Base-by-base conservation (phyloP, 2,329 filamentous ascomycete species). In the Epichloe gansuensis region DNA sequence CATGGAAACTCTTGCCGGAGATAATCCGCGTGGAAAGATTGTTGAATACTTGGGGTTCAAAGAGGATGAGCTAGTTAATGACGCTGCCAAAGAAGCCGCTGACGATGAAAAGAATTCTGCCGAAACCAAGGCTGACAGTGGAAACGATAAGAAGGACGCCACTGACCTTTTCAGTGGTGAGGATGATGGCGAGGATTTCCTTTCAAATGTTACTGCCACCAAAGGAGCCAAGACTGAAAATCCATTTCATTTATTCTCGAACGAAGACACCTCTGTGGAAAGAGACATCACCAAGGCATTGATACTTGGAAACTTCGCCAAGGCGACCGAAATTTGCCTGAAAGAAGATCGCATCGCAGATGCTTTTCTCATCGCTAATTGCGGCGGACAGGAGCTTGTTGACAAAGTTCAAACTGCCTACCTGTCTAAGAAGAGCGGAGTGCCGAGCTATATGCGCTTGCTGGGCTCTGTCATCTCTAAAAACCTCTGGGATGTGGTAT, bases 291-390 rank as follows among this genome's bases (percentile, higher is more conserved):
- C 93, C 4, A 84, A 81, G 60, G 86, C 91, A 35, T 71, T 98
- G 53, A 86, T 97, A 72, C 76, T 97, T 9, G 93, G 93, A 7
- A 81, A 94, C 57, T 98, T 98, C 62, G 82, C 90, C 53, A 86
- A 86, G 64, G 93, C 93, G 17, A 84, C 95, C 53, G 87, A 94
- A 52, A 81, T 95, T 49, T 95, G 89, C 60, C 72, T 98, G 15
- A 83, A 87, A 61, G 89, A 96, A 67, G 83, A 94, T 58, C 83
- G 90, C 50, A 82, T 97, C 65, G 93, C 93, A 0, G 93, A 98
- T 70, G 93, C 93, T 40, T 95, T 98, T 70, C 89, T 98, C 74
- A 91, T 98, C 64, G 93, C 94, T 46, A 95, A 97, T 61, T 97
- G 90, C 62, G 90, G 93, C 53, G 93, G 91, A 47, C 89, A 95